Evolutionary conservation across 192 early-diverging fungal genomes (phyloP).

Genomic region (Mortierella alpina): DNA sequence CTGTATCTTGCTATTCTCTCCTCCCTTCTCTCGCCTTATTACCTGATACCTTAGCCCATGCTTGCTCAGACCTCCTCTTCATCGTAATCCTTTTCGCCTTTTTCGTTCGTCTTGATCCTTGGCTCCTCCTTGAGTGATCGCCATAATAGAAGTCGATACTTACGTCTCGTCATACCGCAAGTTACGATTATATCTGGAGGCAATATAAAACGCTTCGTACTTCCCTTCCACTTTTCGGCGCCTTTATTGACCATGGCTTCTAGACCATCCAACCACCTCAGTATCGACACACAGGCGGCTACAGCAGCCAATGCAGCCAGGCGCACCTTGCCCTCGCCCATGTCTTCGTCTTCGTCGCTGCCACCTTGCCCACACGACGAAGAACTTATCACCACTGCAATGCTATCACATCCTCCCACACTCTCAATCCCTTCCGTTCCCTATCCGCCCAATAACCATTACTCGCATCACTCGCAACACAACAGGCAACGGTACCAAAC

Average conservation of each 20-base stretch:
- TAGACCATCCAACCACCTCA: slow-evolving; percentile 24
- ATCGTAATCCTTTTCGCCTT: no score
- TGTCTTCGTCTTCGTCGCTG: slow-evolving; percentile 20
- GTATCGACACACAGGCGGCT: slow-evolving; percentile 30
- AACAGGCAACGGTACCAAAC: slow-evolving; percentile 32
- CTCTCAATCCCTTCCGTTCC: slow-evolving; percentile 30
- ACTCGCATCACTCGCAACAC: slow-evolving; percentile 22
- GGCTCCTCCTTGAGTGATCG: no score
- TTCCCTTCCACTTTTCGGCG: no score
- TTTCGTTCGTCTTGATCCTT: no score
- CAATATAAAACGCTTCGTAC: no score
- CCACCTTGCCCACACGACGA: slow-evolving; percentile 19
- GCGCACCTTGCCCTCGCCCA: slow-evolving; percentile 33
- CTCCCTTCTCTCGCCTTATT: no score
- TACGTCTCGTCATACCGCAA: no score
- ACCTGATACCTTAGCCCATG: no score
- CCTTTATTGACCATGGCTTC: slow-evolving; percentile 10
- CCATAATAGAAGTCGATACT: no score
- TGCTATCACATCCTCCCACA: slow-evolving; percentile 29
- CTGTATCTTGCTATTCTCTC: no score
- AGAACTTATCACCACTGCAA: slow-evolving; percentile 43
- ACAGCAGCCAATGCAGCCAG: slow-evolving; percentile 15
- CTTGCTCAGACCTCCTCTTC: no score
- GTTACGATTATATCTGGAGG: no score
- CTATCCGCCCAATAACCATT: slow-evolving; percentile 23